Base-by-base conservation (phyloP, 164 flowering plant species). In the Brasenia schreberi region DNA sequence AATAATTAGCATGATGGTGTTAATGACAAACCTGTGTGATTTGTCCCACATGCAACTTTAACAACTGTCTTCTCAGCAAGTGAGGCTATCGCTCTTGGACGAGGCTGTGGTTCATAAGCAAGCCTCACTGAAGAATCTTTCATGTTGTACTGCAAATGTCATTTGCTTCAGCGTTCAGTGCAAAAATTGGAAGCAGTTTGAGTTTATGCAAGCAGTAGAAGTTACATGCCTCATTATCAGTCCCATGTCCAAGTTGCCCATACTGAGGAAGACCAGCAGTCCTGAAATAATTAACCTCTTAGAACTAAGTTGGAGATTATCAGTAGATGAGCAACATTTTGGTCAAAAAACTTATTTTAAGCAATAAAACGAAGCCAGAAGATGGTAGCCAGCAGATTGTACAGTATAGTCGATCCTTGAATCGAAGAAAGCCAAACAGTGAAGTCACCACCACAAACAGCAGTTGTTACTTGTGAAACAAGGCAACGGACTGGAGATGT, bases 241-340 rank as follows among this genome's bases (percentile, higher is more conserved):
- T 84, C 65, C 97, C 97, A 85, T 94, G 99, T 19, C 99, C 99
- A 78, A 94, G 96, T 68, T 94, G 99, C 65, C 99, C 99, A 80
- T 84, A 91, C 67, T 89, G 96, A 58, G 99, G 99, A 76, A 87
- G 90, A 69, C 99, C 99, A 66, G 97, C 97, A 78, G 96, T 88
- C 65, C 99, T 94, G 67, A 12, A 74, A 79, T 53, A 75, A 77
- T 58, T n/a, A 71, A 45, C 53, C 7, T 7, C 12, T 45, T 45
- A 12, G 53, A 45, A n/a, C 1, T 19, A 17, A 60, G n/a, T n/a
- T n/a, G 27, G 19, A 60, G n/a, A 11, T 19, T n/a, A 7, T 9
- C 62, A 60, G 6, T 17, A 60, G 10, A 60, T n/a, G 62, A n/a
- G n/a, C n/a, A n/a, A 0, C 27, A 60, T n/a, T 60, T 7, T 5